Evolutionary conservation across 352 stramenopile genomes (phyloP).

Genomic region (Phytopythium aichiense): DNA sequence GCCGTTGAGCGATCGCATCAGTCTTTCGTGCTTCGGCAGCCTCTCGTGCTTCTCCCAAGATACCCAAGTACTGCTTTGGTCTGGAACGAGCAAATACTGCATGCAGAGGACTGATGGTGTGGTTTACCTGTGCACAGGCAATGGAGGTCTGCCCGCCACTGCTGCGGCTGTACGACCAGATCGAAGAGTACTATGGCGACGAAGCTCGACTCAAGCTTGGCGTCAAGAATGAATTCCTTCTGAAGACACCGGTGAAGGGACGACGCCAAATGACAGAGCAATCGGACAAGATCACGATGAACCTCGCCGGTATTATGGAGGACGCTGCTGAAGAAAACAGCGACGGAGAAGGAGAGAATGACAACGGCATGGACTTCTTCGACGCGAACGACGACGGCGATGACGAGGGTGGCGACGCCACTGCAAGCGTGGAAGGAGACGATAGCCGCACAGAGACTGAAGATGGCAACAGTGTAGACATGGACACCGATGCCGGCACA

Average conservation of each 20-base stretch:
- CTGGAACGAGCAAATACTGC: neutral
- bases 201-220: slow-evolving; percentile 48
- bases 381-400: slow-evolving; percentile 33
- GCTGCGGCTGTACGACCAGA: slow-evolving; percentile 65
- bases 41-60: slow-evolving; percentile 54
- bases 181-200: slow-evolving; percentile 62
- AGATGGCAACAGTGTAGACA: slow-evolving; percentile 16
- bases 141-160: slow-evolving; percentile 65
- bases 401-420: slow-evolving; percentile 19
- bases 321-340: slow-evolving; percentile 34
- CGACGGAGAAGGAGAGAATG: slow-evolving; percentile 33
- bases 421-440: slow-evolving; percentile 13
- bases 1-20: slow-evolving; percentile 34
- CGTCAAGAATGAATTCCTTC: slow-evolving; percentile 53
- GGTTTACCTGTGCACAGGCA: slow-evolving; percentile 9
- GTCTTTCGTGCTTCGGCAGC: slow-evolving; percentile 38
- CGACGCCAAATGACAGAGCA: slow-evolving; percentile 26
- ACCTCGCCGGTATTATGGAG: slow-evolving; percentile 37
- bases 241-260: slow-evolving; percentile 50
- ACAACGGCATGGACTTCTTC: slow-evolving; percentile 30
- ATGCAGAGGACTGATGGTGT: too few species aligned
- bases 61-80: slow-evolving; percentile 29
- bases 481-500: slow-evolving; percentile 24
- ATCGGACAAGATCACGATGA: slow-evolving; percentile 24
- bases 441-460: slow-evolving; percentile 17